These are phyloP conservation scores for Thoreauomyces humboldtii DNA, from an alignment of 192 early-diverging fungal species.

Conservation along the genomic window DNA sequence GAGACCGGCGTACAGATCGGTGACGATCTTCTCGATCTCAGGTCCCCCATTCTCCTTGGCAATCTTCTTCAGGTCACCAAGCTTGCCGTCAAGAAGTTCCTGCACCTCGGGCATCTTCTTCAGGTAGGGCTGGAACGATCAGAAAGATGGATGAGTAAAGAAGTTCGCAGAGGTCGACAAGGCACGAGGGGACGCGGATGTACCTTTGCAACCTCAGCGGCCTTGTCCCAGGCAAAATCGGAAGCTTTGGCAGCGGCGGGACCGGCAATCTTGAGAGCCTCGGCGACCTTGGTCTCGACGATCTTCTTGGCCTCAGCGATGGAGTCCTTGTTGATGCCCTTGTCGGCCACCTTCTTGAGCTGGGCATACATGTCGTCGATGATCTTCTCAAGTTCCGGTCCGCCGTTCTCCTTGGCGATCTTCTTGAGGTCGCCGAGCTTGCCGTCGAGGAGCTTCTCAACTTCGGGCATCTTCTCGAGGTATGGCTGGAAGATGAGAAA, in stretches of 20 bases:
- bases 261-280: not conserved
- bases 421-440: slow-evolving; percentile 7
- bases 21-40: slow-evolving; percentile 6
- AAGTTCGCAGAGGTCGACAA: too few relatives aligned
- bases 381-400: slow-evolving; percentile 12
- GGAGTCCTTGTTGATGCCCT: slow-evolving; percentile 18
- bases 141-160: too few relatives aligned
- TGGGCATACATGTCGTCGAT: slow-evolving; percentile 7
- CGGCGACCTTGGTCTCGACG: slow-evolving; percentile 7
- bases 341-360: slow-evolving; percentile 12
- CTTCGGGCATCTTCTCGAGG: slow-evolving; percentile 18
- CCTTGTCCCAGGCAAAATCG: slow-evolving; percentile 13
- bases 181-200: too few relatives aligned
- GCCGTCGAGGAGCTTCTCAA: slow-evolving; percentile 8
- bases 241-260: slow-evolving; percentile 1
- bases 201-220: not conserved
- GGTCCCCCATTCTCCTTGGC: slow-evolving; percentile 13
- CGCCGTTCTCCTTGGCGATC: slow-evolving; percentile 11
- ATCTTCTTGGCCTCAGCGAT: slow-evolving; percentile 2
- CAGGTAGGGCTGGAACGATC: too few relatives aligned
- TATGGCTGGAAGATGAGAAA: too few relatives aligned
- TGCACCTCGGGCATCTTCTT: slow-evolving; percentile 17
- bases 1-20: slow-evolving; percentile 4
- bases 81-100: not conserved
- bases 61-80: slow-evolving; percentile 5